phyloP scores from a whole-genome alignment of 1,284 basidiomycete species.

The Puccinia coronata region DNA sequence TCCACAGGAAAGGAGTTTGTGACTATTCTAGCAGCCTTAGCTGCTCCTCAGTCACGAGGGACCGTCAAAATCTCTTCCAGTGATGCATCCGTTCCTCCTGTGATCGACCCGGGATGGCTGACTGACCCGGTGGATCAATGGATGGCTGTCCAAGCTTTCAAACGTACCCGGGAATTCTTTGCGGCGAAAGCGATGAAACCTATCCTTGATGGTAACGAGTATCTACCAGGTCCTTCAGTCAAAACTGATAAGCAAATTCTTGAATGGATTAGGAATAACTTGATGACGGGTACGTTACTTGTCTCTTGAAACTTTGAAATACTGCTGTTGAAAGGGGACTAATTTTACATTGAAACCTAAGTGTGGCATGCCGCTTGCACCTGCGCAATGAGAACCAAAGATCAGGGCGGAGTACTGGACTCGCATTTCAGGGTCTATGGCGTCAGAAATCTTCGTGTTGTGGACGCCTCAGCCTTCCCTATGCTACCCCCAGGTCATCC shows the following conservation, averaged over 20 bases:
- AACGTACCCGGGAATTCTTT: conserved; percentile 29
- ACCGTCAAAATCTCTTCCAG: conserved; percentile 29
- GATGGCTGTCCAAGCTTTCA: conserved; percentile 33
- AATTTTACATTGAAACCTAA: conserved; percentile 26
- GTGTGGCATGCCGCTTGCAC: conserved; percentile 61
- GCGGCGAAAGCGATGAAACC: conserved; percentile 22
- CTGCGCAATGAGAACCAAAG: conserved; percentile 72
- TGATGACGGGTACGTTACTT: conserved; percentile 22
- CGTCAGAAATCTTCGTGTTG: conserved; percentile 66
- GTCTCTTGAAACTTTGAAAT: not conserved
- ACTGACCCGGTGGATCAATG: conserved; percentile 31
- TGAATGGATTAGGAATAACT: conserved; percentile 22
- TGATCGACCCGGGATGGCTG: conserved; percentile 46
- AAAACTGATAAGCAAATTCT: conserved; percentile 30
- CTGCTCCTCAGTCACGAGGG: conserved; percentile 31
- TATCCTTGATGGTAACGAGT: conserved; percentile 33
- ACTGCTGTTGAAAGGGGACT: too few species aligned
- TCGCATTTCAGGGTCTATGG: conserved; percentile 71
- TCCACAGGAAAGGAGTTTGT: conserved; percentile 28
- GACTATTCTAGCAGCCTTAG: conserved; percentile 31
- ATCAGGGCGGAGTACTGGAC: conserved; percentile 75
- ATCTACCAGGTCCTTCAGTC: conserved; percentile 27
- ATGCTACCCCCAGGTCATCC: conserved; percentile 47
- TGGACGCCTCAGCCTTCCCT: conserved; percentile 56
- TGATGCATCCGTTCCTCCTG: conserved; percentile 13